Evolutionary conservation across 169 alveolate genomes (phyloP), one percentile per base, ranked within the genome.

Genomic region (Neospora caninum): DNA sequence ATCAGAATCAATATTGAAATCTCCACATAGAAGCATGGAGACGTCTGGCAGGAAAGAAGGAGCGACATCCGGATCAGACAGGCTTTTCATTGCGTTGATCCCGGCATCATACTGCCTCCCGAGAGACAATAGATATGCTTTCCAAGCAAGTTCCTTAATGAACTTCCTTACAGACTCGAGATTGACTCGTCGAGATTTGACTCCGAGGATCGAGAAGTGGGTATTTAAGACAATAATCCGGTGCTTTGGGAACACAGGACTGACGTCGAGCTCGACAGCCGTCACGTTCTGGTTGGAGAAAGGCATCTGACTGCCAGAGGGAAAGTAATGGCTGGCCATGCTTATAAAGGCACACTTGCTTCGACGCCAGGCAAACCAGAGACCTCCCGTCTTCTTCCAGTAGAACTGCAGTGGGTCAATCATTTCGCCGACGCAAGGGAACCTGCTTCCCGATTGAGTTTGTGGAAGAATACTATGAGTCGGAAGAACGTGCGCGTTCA

Each of bases 391-490:
- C 54, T 70, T 80, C n/a, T 70, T 88, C 43, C 53, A 53, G 88
- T 80, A 94, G 27, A 94, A 70, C 31, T 92, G 88, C 64, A 88
- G 67, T 0, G 94, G 94, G 29, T 94, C 96, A 9, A 94, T 34
- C 64, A 94, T 0, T 53, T 88, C 96, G 22, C 89, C 67, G 20
- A 91, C 39, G 43, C 86, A 73, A 20, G 58, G 27, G 16, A 29
- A 31, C 80, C 42, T 22, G 64, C 91, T 58, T 16, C 70, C 78
- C 69, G 95, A 34, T 42, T 84, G 92, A 9, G 94, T 88, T 25
- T 91, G 92, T 39, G 96, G 96, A 27, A 94, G 92, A 88, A 94
- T 94, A 70, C 88, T 91, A 80, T 94, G 96, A 10, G 96, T 93
- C 18, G 93, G 92, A 2, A 88, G 64, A 38, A 89, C 96, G 54